These are phyloP conservation scores for Erodium trifolium DNA, from an alignment of 441 rosid genomes.

Conservation along the genomic window DNA sequence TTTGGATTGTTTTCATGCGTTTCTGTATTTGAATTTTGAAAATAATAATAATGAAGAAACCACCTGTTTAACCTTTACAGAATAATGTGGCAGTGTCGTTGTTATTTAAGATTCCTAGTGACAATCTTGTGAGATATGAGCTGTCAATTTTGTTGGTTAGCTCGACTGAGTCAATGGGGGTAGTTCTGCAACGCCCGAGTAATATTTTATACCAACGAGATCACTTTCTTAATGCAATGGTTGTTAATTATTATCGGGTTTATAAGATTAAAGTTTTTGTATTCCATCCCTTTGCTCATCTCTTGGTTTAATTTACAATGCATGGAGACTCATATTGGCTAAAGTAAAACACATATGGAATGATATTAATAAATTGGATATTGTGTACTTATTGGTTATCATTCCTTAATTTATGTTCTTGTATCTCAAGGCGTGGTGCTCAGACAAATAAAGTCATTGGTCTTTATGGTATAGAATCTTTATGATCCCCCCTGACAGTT, in stretches of 20 bases:
- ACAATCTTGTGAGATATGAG: not conserved
- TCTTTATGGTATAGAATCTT: not conserved
- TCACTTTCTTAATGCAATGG: not conserved
- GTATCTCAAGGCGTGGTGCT: not conserved
- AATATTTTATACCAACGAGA: constrained; percentile 8
- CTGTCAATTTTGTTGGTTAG: constrained; percentile 3
- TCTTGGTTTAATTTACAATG: not conserved
- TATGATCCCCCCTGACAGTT: not conserved
- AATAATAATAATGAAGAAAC: not conserved
- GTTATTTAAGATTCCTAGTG: not conserved
- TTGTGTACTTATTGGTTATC: not conserved
- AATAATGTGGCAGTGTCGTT: not conserved
- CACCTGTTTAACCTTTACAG: not conserved
- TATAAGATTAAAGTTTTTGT: not conserved
- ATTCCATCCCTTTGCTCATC: not conserved
- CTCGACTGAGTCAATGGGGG: not conserved
- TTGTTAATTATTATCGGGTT: not conserved
- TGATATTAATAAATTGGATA: constrained; percentile 4
- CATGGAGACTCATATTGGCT: not conserved
- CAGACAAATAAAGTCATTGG: not conserved
- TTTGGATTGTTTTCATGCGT: not conserved
- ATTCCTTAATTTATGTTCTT: not conserved
- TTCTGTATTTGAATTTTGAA: constrained; percentile 6
- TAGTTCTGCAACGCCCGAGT: constrained; percentile 2
- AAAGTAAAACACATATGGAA: not conserved